Percentiles rank a stretch among this genome's conserved stretches.
phyloP scores from a whole-genome alignment of 2,329 filamentous ascomycete species.

The Calonectria ilicicola region DNA sequence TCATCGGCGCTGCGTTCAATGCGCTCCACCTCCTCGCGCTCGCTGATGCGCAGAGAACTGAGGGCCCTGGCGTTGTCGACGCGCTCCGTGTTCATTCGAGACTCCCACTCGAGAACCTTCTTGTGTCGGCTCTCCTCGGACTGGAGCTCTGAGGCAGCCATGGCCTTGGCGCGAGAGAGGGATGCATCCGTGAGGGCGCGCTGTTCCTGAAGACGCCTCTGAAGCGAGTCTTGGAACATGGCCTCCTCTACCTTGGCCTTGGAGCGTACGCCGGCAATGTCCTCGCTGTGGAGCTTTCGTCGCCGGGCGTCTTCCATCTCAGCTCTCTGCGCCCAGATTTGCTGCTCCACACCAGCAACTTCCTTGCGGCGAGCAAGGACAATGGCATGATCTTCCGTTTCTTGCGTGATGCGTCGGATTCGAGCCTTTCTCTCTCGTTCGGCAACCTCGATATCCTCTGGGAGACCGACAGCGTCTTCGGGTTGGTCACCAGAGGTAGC shows the following conservation, averaged over 20 bases:
- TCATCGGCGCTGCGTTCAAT: slow-evolving; percentile 60
- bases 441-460: slow-evolving; percentile 60
- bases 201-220: slow-evolving; percentile 58
- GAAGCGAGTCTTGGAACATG: slow-evolving; percentile 46
- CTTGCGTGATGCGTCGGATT: slow-evolving; percentile 57
- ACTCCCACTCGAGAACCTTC: slow-evolving; percentile 63
- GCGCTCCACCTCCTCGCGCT: slow-evolving; percentile 63
- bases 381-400: slow-evolving; percentile 62
- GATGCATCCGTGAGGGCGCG: slow-evolving; percentile 59
- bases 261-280: slow-evolving; percentile 57
- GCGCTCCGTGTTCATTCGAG: slow-evolving; percentile 57
- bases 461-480: slow-evolving; percentile 64
- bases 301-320: slow-evolving; percentile 65
- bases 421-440: slow-evolving; percentile 64
- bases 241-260: slow-evolving; percentile 61
- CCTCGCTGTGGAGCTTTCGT: slow-evolving; percentile 58
- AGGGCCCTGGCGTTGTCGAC: slow-evolving; percentile 63
- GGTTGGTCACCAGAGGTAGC: slow-evolving; percentile 66
- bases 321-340: slow-evolving; percentile 61
- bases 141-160: slow-evolving; percentile 61
- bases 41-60: slow-evolving; percentile 60
- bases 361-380: slow-evolving; percentile 63
- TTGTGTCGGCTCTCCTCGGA: slow-evolving; percentile 58
- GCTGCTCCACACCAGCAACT: slow-evolving; percentile 62
- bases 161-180: slow-evolving; percentile 55